phyloP scores from a whole-genome alignment of 2,329 filamentous ascomycete species.

The Penicillium sp. region DNA sequence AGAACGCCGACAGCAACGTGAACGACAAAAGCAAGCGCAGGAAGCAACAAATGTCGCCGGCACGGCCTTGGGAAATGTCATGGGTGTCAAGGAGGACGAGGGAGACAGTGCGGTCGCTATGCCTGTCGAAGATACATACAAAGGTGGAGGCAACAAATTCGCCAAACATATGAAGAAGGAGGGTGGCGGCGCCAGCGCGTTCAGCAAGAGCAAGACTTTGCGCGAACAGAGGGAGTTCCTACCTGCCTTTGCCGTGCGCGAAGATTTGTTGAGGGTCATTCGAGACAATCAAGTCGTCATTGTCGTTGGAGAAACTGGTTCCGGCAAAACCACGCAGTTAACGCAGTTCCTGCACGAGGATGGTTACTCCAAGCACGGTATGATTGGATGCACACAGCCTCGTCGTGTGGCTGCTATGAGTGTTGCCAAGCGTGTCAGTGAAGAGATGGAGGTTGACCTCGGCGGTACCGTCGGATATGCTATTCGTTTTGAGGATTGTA shows the following conservation, averaged over 20 bases:
- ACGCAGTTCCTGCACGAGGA: constrained; percentile 97
- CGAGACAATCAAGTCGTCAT: constrained; percentile 96
- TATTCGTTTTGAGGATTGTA: constrained; percentile 98
- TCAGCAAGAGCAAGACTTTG: constrained; percentile 89
- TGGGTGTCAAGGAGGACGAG: constrained; percentile 91
- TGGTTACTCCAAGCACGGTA: constrained; percentile 81
- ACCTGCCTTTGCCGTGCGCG: constrained; percentile 92
- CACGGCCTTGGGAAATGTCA: constrained; percentile 88
- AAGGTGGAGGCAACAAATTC: constrained; percentile 71
- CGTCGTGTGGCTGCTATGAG: constrained; percentile 98
- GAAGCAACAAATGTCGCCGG: constrained; percentile 92
- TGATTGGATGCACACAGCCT: constrained; percentile 96
- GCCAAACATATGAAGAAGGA: constrained; percentile 86
- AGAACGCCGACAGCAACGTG: constrained; percentile 86
- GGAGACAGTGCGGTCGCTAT: constrained; percentile 81
- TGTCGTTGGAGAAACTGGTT: constrained; percentile 95
- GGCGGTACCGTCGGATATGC: constrained; percentile 91
- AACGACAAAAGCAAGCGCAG: constrained; percentile 90
- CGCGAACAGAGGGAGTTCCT: constrained; percentile 90
- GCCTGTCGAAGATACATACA: constrained; percentile 70
- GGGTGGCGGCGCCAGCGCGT: constrained; percentile 78
- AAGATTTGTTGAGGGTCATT: constrained; percentile 88
- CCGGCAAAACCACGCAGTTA: constrained; percentile 94
- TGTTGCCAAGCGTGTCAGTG: constrained; percentile 94
- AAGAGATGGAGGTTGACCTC: constrained; percentile 95